phyloP scores from a whole-genome alignment of 768 basidiomycete species.

The Tylopilus vinaceipallidus region DNA sequence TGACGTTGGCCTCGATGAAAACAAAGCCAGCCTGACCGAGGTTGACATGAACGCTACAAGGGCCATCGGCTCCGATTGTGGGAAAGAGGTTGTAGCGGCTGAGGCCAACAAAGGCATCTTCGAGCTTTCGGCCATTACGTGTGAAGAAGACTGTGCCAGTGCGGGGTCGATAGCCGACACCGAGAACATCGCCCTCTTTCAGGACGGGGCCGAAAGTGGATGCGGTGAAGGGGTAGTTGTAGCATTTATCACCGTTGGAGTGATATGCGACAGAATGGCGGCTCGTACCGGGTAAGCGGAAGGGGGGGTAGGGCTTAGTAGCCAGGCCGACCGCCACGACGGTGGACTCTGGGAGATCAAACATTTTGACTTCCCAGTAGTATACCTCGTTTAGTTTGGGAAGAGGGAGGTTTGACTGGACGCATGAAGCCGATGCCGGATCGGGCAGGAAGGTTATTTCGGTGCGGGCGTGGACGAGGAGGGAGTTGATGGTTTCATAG shows the following conservation, averaged over 20 bases:
- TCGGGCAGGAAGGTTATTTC: conserved; percentile 98
- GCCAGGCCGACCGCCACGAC: conserved; percentile 91
- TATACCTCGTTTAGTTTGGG: conserved; percentile 99
- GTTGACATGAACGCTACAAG: conserved; percentile 96
- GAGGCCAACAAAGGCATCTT: conserved; percentile 92
- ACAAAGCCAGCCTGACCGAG: conserved; percentile 98
- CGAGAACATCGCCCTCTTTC: conserved; percentile 94
- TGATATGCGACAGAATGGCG: conserved; percentile 93
- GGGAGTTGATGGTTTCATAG: conserved; percentile 89
- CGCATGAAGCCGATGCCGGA: conserved; percentile 89
- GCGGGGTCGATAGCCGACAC: conserved; percentile 93
- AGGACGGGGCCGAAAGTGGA: conserved; percentile 78
- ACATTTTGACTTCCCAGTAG: conserved; percentile 99
- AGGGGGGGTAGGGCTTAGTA: conserved; percentile 95
- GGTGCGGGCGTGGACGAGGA: conserved; percentile 92
- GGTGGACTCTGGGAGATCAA: conserved; percentile 86
- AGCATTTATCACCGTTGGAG: conserved; percentile 94
- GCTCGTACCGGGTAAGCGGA: conserved; percentile 85
- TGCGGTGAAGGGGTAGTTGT: conserved; percentile 94
- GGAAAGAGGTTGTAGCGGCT: conserved; percentile 94
- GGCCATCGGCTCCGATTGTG: conserved; percentile 93
- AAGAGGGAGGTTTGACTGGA: conserved; percentile 94
- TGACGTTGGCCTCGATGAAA: conserved; percentile 99
- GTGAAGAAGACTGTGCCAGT: conserved; percentile 99
- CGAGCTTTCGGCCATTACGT: conserved; percentile 94